Percentiles rank a stretch among this genome's conserved stretches.
These are phyloP conservation scores for Porphyrellus cyaneotinctus DNA, from an alignment of 768 basidiomycete genomes.

Conservation along the genomic window DNA sequence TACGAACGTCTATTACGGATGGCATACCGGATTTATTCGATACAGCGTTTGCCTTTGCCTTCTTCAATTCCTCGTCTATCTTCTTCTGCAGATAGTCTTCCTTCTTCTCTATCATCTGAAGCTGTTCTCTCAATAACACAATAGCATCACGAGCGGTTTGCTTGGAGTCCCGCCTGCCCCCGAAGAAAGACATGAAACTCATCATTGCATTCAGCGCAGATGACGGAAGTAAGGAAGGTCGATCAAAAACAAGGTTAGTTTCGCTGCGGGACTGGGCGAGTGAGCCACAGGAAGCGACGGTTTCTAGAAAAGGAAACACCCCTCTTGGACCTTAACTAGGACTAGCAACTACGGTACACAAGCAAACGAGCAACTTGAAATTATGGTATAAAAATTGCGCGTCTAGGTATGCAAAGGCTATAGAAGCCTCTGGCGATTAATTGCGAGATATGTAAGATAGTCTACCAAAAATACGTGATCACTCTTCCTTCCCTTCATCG, in stretches of 20 bases:
- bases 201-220: slow-evolving; percentile 45
- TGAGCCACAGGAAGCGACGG: slow-evolving; percentile 9
- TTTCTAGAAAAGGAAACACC: slow-evolving; percentile 27
- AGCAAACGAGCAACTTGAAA: slow-evolving; percentile 1
- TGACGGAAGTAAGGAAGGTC: background rate
- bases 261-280: slow-evolving; percentile 10
- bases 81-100: slow-evolving; percentile 95
- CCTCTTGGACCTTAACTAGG: too few relatives aligned
- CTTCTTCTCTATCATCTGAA: slow-evolving; percentile 98
- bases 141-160: slow-evolving; percentile 90
- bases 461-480: slow-evolving; percentile 21
- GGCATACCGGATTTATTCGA: slow-evolving; percentile 85
- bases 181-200: slow-evolving; percentile 87
- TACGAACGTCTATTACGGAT: background rate
- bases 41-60: slow-evolving; percentile 89
- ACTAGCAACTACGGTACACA: background rate
- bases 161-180: slow-evolving; percentile 76
- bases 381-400: slow-evolving; percentile 28
- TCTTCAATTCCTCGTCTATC: slow-evolving; percentile 91
- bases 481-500: slow-evolving; percentile 25
- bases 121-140: slow-evolving; percentile 85
- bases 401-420: slow-evolving; percentile 28
- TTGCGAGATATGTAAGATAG: slow-evolving; percentile 20
- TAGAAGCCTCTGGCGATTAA: slow-evolving; percentile 22
- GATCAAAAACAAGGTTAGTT: background rate